Percentiles rank a stretch among this genome's conserved stretches.
phyloP scores from a whole-genome alignment of 164 flowering plant genomes.

The Tinospora cordifolia region DNA sequence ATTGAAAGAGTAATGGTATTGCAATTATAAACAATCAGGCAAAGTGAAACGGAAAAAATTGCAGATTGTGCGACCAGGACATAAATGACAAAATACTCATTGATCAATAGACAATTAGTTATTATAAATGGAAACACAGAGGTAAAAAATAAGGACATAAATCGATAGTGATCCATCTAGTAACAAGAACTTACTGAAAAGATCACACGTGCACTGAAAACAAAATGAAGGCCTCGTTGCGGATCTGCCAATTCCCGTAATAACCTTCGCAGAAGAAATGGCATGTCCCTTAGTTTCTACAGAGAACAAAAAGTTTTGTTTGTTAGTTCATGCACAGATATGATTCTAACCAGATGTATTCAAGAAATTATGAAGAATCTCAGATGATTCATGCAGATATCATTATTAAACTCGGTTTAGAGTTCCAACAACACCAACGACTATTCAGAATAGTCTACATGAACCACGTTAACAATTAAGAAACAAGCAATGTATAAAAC shows the following conservation, averaged over 20 bases:
- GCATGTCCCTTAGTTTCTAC: slow-evolving; percentile 81
- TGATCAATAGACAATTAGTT: not conserved
- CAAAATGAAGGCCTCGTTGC: slow-evolving; percentile 70
- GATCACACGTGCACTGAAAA: slow-evolving; percentile 62
- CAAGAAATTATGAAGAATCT: not conserved
- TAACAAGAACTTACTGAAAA: slow-evolving; percentile 50
- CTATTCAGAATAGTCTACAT: too few relatives aligned
- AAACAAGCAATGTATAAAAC: too few relatives aligned
- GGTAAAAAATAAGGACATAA: not conserved
- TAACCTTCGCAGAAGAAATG: slow-evolving; percentile 71
- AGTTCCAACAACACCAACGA: too few relatives aligned
- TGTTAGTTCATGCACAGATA: not conserved
- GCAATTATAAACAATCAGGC: not conserved
- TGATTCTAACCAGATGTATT: not conserved
- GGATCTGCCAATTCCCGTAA: slow-evolving; percentile 71
- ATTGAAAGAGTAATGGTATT: not conserved
- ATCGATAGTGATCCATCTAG: not conserved
- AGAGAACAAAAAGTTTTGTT: slow-evolving; percentile 10
- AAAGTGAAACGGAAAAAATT: not conserved
- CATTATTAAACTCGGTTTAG: too few relatives aligned
- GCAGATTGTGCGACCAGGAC: not conserved
- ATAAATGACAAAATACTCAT: not conserved
- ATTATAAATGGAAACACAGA: not conserved
- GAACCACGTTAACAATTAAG: too few relatives aligned
- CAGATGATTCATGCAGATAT: too few relatives aligned